Evolutionary conservation across 257 asterid species (phyloP).

Genomic region (Nicotiana undulata): DNA sequence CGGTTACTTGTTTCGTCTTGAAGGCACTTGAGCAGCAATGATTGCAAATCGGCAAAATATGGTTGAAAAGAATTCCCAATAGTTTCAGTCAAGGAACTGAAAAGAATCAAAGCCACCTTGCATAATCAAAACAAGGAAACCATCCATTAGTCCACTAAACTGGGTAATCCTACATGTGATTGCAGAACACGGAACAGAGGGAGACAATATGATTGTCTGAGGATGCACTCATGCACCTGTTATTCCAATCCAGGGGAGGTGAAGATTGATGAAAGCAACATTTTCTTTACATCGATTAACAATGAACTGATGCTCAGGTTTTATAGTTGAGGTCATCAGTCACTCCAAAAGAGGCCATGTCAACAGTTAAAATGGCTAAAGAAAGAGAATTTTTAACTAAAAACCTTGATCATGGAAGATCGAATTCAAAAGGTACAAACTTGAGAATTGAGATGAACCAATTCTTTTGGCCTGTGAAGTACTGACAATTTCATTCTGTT

Average conservation of each 20-base stretch:
- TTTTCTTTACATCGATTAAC: not conserved
- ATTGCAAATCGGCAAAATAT: slow-evolving; percentile 69
- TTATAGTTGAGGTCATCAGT: not conserved
- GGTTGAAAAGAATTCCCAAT: slow-evolving; percentile 90
- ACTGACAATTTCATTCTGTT: not conserved
- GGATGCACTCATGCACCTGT: not conserved
- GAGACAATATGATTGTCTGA: not conserved
- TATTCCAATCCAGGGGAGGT: slow-evolving; percentile 2
- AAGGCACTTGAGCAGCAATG: slow-evolving; percentile 86
- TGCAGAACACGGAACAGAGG: not conserved
- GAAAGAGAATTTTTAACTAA: not conserved
- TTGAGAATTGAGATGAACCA: not conserved
- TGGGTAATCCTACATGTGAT: not conserved
- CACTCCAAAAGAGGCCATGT: not conserved
- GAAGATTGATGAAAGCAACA: not conserved
- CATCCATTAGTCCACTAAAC: slow-evolving; percentile 9
- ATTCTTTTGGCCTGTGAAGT: not conserved
- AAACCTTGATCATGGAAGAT: slow-evolving; percentile 19
- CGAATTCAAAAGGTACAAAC: not conserved
- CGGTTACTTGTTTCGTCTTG: slow-evolving; percentile 95
- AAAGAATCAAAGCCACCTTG: slow-evolving; percentile 95
- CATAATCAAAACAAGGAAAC: slow-evolving; percentile 21
- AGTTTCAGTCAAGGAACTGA: slow-evolving; percentile 99
- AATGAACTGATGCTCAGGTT: not conserved
- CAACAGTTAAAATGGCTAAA: not conserved